phyloP scores from a whole-genome alignment of 768 basidiomycete species.

The Cystoderma amianthinum region DNA sequence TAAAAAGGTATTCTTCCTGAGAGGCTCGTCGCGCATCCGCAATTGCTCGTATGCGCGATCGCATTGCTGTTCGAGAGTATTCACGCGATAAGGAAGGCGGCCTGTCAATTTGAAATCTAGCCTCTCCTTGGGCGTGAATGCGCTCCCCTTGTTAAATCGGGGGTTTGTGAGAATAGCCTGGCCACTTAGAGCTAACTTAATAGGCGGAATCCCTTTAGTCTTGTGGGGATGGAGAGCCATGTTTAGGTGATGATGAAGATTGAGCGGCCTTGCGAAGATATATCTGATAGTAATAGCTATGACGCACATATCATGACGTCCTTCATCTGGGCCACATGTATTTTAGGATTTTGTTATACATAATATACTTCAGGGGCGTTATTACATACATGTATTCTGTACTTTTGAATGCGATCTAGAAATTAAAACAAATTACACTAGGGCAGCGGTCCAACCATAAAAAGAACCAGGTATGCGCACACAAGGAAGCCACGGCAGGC shows the following conservation, averaged over 20 bases:
- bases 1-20: slow-evolving; percentile 68
- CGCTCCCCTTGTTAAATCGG: slow-evolving; percentile 76
- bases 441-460: too few relatives aligned
- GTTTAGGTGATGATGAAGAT: neutral
- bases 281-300: too few relatives aligned
- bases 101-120: slow-evolving; percentile 57
- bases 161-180: slow-evolving; percentile 57
- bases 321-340: neutral
- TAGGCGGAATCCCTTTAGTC: slow-evolving; percentile 5
- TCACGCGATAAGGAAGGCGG: slow-evolving; percentile 42
- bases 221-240: neutral
- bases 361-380: too few relatives aligned
- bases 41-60: slow-evolving; percentile 68
- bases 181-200: slow-evolving; percentile 52
- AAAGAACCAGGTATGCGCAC: too few relatives aligned
- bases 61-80: slow-evolving; percentile 73
- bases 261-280: neutral
- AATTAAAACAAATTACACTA: too few relatives aligned
- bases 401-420: too few relatives aligned
- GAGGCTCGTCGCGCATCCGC: slow-evolving; percentile 19
- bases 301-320: neutral
- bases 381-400: too few relatives aligned
- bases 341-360: too few relatives aligned
- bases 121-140: slow-evolving; percentile 63
- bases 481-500: too few relatives aligned